Conservation (phyloP, 1,284 basidiomycete species). For the Laetiporus sulphureus region DNA sequence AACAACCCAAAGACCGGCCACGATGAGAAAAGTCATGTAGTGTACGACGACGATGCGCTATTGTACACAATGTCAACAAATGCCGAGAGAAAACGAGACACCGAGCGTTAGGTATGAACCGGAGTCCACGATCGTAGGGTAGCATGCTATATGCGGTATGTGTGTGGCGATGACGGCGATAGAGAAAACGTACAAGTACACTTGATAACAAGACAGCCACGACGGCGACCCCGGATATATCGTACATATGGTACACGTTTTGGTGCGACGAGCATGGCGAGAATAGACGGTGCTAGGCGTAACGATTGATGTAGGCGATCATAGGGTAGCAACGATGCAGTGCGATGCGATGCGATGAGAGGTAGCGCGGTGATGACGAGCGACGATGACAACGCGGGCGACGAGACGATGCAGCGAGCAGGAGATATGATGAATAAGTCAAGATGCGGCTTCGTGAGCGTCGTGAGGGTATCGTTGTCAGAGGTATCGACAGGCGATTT, state of each 20-base stretch:
- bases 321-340: not conserved
- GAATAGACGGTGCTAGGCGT: constrained; percentile 1
- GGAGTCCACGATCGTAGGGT: constrained; percentile 4
- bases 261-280: not conserved
- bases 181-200: not conserved
- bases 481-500: constrained; percentile 9
- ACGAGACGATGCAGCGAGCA: no score
- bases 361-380: constrained; percentile 4
- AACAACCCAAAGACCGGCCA: not conserved
- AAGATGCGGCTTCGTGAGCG: constrained; percentile 6
- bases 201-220: constrained; percentile 3
- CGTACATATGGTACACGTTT: constrained; percentile 5
- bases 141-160: constrained; percentile 1
- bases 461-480: constrained; percentile 9
- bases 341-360: not conserved
- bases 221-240: not conserved
- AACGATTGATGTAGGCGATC: not conserved
- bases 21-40: not conserved
- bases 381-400: no score
- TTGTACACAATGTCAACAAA: not conserved
- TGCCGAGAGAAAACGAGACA: constrained; percentile 1
- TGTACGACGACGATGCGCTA: not conserved
- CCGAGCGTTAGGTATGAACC: constrained; percentile 2
- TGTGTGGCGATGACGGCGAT: not conserved
- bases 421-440: constrained; percentile 8